A percentile compares a stretch with the other conserved stretches of the same genome.
These are phyloP conservation scores for Neltuma alba DNA, from an alignment of 306 rosid species.

Conservation along the genomic window DNA sequence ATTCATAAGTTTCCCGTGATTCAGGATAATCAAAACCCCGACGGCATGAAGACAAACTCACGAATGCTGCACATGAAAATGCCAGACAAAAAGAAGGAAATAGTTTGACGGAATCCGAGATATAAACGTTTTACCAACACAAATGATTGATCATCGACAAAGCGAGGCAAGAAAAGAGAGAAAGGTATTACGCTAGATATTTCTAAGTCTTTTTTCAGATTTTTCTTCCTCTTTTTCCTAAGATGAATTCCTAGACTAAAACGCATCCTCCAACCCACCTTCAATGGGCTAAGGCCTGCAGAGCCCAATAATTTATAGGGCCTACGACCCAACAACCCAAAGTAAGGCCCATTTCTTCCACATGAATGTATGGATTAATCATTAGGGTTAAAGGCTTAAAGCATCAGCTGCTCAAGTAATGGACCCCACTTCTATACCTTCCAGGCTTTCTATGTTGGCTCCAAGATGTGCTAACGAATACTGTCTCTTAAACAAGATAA, in stretches of 20 bases:
- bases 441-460: too few species aligned
- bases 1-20: not conserved
- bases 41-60: not conserved
- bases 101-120: not conserved
- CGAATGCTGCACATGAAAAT: not conserved
- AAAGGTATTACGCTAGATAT: not conserved
- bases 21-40: not conserved
- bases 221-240: not conserved
- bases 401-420: not conserved
- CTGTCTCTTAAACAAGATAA: too few species aligned
- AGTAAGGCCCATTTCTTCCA: not conserved
- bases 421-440: not conserved
- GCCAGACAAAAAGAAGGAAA: not conserved
- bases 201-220: not conserved
- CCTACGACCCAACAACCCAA: not conserved
- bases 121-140: not conserved
- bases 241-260: not conserved
- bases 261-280: not conserved
- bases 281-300: not conserved
- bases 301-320: not conserved
- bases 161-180: not conserved
- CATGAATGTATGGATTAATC: not conserved
- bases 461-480: too few species aligned
- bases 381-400: not conserved
- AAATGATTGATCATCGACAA: not conserved